Evolutionary conservation across 2,329 filamentous ascomycete genomes (phyloP).

Genomic region (Penicillium polonicum): DNA sequence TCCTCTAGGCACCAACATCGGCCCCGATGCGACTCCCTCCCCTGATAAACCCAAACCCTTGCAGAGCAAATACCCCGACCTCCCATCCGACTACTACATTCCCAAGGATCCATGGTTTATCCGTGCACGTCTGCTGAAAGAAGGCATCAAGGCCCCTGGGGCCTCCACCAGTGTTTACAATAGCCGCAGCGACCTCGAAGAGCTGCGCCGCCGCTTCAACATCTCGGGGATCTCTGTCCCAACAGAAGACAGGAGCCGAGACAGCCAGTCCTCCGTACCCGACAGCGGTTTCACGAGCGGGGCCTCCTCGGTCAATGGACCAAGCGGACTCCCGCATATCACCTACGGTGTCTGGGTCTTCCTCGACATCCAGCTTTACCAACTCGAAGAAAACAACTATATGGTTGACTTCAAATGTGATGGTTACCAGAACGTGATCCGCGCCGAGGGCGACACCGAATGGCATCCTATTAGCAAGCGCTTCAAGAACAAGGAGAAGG

Average conservation of each 20-base stretch:
- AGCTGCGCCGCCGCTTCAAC: slow-evolving; percentile 41
- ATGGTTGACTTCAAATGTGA: slow-evolving; percentile 99
- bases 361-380: slow-evolving; percentile 93
- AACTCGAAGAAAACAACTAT: slow-evolving; percentile 88
- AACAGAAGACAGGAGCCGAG: slow-evolving; percentile 32
- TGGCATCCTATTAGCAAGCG: slow-evolving; percentile 52
- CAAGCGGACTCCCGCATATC: slow-evolving; percentile 39
- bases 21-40: slow-evolving; percentile 36
- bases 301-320: slow-evolving; percentile 39
- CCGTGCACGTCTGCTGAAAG: slow-evolving; percentile 81
- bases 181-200: slow-evolving; percentile 44
- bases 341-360: slow-evolving; percentile 83
- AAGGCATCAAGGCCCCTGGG: slow-evolving; percentile 64
- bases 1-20: slow-evolving; percentile 35
- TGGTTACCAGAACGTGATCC: slow-evolving; percentile 85
- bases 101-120: slow-evolving; percentile 95
- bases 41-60: slow-evolving; percentile 40
- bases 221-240: slow-evolving; percentile 34
- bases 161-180: slow-evolving; percentile 39
- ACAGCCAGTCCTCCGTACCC: slow-evolving; percentile 29
- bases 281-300: slow-evolving; percentile 35
- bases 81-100: slow-evolving; percentile 68
- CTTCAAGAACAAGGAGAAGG: slow-evolving; percentile 75
- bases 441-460: slow-evolving; percentile 46
- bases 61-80: slow-evolving; percentile 46